phyloP scores from a whole-genome alignment of 768 basidiomycete genomes.

The Russula dissimulans region DNA sequence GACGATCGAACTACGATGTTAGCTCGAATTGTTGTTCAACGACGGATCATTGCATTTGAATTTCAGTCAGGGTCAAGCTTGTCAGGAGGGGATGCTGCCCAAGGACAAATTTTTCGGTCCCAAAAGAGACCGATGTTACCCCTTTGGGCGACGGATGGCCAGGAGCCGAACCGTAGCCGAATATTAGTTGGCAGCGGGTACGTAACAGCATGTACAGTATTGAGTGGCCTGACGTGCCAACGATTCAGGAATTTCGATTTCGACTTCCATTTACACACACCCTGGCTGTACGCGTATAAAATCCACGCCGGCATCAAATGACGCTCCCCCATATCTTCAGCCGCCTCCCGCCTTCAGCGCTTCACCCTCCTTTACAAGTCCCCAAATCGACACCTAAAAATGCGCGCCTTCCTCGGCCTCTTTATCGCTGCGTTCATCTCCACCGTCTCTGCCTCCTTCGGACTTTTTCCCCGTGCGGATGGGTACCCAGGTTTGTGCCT shows the following conservation, averaged over 20 bases:
- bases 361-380: not conserved
- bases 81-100: not conserved
- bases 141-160: too few species aligned
- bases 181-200: not conserved
- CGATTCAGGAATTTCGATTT: not conserved
- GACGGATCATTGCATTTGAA: not conserved
- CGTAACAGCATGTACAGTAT: not conserved
- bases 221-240: not conserved
- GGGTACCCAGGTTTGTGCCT: slow-evolving; percentile 4
- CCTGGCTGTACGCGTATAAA: slow-evolving; percentile 13
- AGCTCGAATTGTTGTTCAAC: too few species aligned
- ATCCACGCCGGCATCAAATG: not conserved
- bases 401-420: slow-evolving; percentile 44
- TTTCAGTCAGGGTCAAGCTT: not conserved
- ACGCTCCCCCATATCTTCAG: not conserved
- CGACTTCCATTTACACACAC: slow-evolving; percentile 21
- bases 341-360: not conserved
- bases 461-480: slow-evolving; percentile 16
- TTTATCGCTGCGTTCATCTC: slow-evolving; percentile 33
- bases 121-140: too few species aligned
- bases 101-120: too few species aligned
- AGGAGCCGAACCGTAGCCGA: too few species aligned
- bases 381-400: slow-evolving; percentile 25
- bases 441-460: slow-evolving; percentile 23
- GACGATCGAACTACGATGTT: not conserved